phyloP scores from a whole-genome alignment of 73 alveolate species.

The Paramecium sonneborni region DNA sequence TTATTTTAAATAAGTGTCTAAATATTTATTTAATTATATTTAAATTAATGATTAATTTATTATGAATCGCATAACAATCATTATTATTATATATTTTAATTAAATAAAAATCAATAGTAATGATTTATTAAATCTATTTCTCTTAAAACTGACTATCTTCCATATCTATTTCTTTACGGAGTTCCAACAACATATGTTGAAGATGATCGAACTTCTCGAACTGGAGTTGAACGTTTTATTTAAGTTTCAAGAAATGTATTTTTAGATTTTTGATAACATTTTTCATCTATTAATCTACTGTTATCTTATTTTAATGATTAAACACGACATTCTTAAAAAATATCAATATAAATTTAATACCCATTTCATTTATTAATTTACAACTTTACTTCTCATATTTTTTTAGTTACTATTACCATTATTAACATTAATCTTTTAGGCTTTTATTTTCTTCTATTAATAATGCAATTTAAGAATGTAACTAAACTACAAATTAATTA shows the following conservation, averaged over 20 bases:
- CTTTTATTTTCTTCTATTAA: background rate
- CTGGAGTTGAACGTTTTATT: constrained; percentile 41
- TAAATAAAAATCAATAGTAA: background rate
- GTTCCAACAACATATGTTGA: background rate
- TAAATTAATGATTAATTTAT: background rate
- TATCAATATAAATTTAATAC: background rate
- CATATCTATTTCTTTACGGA: background rate
- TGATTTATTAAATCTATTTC: constrained; percentile 2
- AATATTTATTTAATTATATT: no score
- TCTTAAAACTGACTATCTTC: background rate
- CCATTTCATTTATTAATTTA: background rate
- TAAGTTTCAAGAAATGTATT: constrained; percentile 46
- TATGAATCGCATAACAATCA: background rate
- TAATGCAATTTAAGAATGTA: background rate
- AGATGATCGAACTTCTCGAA: constrained; percentile 20
- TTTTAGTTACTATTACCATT: background rate
- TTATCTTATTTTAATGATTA: constrained; percentile 23
- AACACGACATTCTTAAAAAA: background rate
- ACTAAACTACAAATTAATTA: background rate
- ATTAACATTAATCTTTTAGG: background rate
- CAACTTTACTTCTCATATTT: background rate
- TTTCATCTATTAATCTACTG: background rate
- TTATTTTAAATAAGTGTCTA: no score
- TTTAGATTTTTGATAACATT: background rate
- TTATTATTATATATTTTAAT: background rate